Evolutionary conservation across 1,284 basidiomycete genomes (phyloP), one percentile per base, ranked within the genome.

Genomic region (Ganoderma multipileum): DNA sequence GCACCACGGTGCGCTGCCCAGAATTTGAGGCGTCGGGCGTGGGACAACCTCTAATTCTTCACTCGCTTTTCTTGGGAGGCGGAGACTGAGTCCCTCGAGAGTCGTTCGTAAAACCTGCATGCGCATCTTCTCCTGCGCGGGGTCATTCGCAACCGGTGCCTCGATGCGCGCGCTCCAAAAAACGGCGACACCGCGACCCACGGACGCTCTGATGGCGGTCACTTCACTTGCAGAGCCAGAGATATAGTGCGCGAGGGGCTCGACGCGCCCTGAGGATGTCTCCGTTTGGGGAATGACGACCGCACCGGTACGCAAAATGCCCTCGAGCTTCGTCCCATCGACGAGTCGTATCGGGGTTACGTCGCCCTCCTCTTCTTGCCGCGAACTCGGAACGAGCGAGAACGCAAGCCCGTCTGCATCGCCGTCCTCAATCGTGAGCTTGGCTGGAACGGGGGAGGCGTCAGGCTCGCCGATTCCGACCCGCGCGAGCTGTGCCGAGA

Each of bases 101-200:
- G 84, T 28, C 78, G 76, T 61, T 84, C 76, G 20, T 92, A 73
- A 14, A 89, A 70, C 8, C 74, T 8, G 74, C 52, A 77, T 75
- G 12, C 86, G 79, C 6, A 36, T 58, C 26, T 72, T 68, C 23
- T 76, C 76, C 64, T 87, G 44, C 4, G 47, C 85, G 62, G 82
- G 80, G 23, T 78, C 71, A 28, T 77, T 81, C 79, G 64, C 81
- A 76, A 44, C 87, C 75, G 2, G 90, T 83, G 73, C 88, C 76
- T 94, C 94, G 26, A 91, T 83, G 73, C 89, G 90, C 0, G 88
- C 83, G 2, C 86, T 85, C 84, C 89, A 92, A 7, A 94, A 80
- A 1, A 89, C 77, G 0, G 89, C 86, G 33, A 80, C 84, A 2
- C 93, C 94, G 26, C 78, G 75, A 0, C 87, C 89, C n/a, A 89